A percentile compares a stretch with the other conserved stretches of the same genome.
Evolutionary conservation across 805 yeast species (phyloP).

Genomic region (Saccharomycopsis vini): DNA sequence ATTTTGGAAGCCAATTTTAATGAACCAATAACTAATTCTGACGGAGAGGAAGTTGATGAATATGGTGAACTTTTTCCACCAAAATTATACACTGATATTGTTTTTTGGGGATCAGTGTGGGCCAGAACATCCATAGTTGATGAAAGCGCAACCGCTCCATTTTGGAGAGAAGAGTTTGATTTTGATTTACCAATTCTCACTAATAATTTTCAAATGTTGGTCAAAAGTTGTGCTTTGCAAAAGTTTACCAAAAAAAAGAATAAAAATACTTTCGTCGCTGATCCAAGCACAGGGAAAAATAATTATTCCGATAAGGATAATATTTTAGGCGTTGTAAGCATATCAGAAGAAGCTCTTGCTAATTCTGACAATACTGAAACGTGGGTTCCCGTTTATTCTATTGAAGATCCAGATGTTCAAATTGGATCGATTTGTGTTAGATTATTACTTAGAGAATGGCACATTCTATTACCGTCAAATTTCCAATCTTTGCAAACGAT

Average conservation of each 20-base stretch:
- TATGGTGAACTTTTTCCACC: slow-evolving; percentile 6
- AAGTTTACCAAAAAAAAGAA: slow-evolving; percentile 36
- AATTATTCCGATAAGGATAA: slow-evolving; percentile 27
- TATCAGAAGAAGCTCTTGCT: slow-evolving; percentile 21
- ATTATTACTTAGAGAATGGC: slow-evolving; percentile 41
- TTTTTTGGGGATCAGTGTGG: slow-evolving; percentile 68
- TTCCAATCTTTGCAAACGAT: slow-evolving; percentile 57
- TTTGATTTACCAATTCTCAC: slow-evolving; percentile 49
- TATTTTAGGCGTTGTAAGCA: slow-evolving; percentile 24
- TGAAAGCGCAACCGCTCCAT: slow-evolving; percentile 42
- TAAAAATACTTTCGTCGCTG: slow-evolving; percentile 25
- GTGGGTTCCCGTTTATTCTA: slow-evolving; percentile 33
- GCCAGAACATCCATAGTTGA: slow-evolving; percentile 63
- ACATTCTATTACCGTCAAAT: slow-evolving; percentile 48
- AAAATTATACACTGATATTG: slow-evolving; percentile 56
- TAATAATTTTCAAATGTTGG: slow-evolving; percentile 40
- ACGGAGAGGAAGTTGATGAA: slow-evolving; percentile 4
- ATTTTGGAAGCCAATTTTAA: slow-evolving; percentile 58
- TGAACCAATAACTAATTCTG: slow-evolving; percentile 1
- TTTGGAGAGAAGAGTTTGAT: slow-evolving; percentile 75
- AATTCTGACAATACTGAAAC: slow-evolving; percentile 22
- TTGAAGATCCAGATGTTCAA: slow-evolving; percentile 26
- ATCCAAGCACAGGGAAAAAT: neutral
- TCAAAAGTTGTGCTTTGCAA: slow-evolving; percentile 29
- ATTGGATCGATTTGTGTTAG: slow-evolving; percentile 53